Evolutionary conservation across 495 filamentous ascomycete genomes (phyloP).

Genomic region (Hypoxylon fragiforme): DNA sequence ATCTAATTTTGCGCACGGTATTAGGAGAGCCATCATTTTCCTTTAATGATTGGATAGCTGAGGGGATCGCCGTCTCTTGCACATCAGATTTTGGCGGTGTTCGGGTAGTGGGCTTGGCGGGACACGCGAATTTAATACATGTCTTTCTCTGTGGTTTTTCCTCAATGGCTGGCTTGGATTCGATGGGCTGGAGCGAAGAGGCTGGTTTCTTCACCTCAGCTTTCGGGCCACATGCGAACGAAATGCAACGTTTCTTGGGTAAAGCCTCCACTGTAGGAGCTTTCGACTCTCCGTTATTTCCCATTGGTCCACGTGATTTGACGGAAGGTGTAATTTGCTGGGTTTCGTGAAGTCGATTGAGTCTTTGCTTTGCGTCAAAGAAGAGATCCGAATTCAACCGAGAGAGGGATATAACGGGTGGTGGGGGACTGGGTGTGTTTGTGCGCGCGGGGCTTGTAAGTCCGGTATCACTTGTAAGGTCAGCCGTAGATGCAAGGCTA

Average conservation of each 20-base stretch:
- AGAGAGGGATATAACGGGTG: conserved; percentile 47
- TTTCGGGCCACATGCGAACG: conserved; percentile 77
- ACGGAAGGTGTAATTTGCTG: conserved; percentile 11
- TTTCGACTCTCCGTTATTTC: conserved; percentile 19
- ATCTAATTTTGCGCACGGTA: conserved; percentile 44
- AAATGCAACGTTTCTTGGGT: conserved; percentile 79
- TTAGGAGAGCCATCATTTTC: conserved; percentile 41
- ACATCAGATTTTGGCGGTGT: conserved; percentile 25
- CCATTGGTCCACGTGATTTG: conserved; percentile 14
- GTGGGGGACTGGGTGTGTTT: conserved; percentile 84
- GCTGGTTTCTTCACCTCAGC: conserved; percentile 37
- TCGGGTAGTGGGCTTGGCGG: conserved; percentile 28
- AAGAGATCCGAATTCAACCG: conserved; percentile 31
- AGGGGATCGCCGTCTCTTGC: conserved; percentile 22
- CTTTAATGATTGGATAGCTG: conserved; percentile 24
- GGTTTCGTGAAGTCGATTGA: conserved; percentile 15
- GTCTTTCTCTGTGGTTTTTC: conserved; percentile 46
- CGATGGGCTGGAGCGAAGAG: conserved; percentile 33
- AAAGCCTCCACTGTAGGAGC: conserved; percentile 40
- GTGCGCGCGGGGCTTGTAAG: conserved; percentile 88
- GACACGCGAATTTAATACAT: conserved; percentile 57
- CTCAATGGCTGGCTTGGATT: conserved; percentile 25
- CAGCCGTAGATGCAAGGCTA: conserved; percentile 78
- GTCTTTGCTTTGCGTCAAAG: conserved; percentile 26
- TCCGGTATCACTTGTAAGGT: conserved; percentile 89